Evolutionary conservation across 306 rosid genomes (phyloP).

Genomic region (Datisca glomerata): DNA sequence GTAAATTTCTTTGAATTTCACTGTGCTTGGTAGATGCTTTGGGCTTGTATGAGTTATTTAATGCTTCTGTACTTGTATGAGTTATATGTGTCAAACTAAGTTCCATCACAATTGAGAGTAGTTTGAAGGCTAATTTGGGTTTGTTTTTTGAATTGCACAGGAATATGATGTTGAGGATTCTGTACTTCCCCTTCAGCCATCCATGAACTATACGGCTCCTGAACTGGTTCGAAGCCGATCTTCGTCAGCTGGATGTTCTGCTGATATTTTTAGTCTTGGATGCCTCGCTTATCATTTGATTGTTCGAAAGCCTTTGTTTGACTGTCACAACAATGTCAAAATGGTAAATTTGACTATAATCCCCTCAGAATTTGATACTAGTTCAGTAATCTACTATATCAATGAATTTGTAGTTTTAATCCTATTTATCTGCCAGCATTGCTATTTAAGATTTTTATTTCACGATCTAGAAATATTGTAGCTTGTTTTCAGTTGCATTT

Average conservation of each 20-base stretch:
- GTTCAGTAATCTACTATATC: too few relatives aligned
- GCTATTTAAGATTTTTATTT: too few relatives aligned
- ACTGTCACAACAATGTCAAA: slow-evolving; percentile 87
- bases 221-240: slow-evolving; percentile 64
- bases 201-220: slow-evolving; percentile 90
- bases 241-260: slow-evolving; percentile 43
- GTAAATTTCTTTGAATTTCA: too few relatives aligned
- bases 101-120: background rate
- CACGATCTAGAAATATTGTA: too few relatives aligned
- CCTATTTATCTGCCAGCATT: too few relatives aligned
- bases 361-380: too few relatives aligned
- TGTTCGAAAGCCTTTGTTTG: slow-evolving; percentile 74
- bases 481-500: too few relatives aligned
- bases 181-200: slow-evolving; percentile 81
- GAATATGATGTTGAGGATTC: slow-evolving; percentile 98
- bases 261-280: slow-evolving; percentile 95
- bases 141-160: slow-evolving; percentile 28
- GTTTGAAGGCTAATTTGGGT: slow-evolving; percentile 2
- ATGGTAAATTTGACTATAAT: slow-evolving; percentile 42
- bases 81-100: background rate
- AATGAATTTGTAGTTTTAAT: too few relatives aligned
- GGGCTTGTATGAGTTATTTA: too few relatives aligned
- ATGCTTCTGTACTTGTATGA: too few relatives aligned
- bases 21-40: too few relatives aligned
- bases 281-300: slow-evolving; percentile 92